Conservation (phyloP, 2,329 filamentous ascomycete species). For the Golovinomyces cichoracearum region DNA sequence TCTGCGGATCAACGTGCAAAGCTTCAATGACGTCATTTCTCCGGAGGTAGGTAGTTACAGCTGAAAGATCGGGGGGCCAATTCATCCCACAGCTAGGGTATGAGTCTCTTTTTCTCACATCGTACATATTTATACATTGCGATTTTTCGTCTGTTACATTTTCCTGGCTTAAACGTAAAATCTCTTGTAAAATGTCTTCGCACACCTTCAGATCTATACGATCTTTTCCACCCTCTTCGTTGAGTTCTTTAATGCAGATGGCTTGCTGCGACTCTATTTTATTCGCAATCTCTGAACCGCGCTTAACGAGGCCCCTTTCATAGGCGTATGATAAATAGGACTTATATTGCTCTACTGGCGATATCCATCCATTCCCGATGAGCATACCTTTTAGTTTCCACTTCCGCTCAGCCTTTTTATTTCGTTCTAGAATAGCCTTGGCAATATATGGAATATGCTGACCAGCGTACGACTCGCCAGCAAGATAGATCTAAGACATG, state of each 20-base stretch:
- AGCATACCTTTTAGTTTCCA: slow-evolving; percentile 71
- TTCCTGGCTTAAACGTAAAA: slow-evolving; percentile 40
- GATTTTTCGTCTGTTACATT: slow-evolving; percentile 23
- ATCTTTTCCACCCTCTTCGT: slow-evolving; percentile 29
- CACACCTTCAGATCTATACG: slow-evolving; percentile 45
- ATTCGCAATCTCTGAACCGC: slow-evolving; percentile 35
- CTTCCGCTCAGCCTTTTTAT: slow-evolving; percentile 30
- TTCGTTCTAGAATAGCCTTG: slow-evolving; percentile 68
- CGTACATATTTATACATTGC: slow-evolving; percentile 86
- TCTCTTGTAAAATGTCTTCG: slow-evolving; percentile 47
- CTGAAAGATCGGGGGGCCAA: slow-evolving; percentile 69
- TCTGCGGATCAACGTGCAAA: slow-evolving; percentile 57
- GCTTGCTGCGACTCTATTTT: slow-evolving; percentile 42
- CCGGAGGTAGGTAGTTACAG: slow-evolving; percentile 63
- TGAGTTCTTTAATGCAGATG: slow-evolving; percentile 36
- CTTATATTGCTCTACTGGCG: slow-evolving; percentile 68
- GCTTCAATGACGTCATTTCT: slow-evolving; percentile 53
- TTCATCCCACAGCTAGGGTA: slow-evolving; percentile 84
- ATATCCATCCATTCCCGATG: slow-evolving; percentile 96
- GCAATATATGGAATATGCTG: slow-evolving; percentile 95
- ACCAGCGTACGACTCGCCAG: slow-evolving; percentile 88
- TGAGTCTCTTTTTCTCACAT: slow-evolving; percentile 58
- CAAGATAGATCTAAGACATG: slow-evolving; percentile 50
- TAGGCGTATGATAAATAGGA: slow-evolving; percentile 65
- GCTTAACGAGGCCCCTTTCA: slow-evolving; percentile 43